A percentile compares a stretch with the other conserved stretches of the same genome.
These are phyloP conservation scores for Ascosphaera acerosa DNA, from an alignment of 2,329 filamentous ascomycete genomes.

Conservation along the genomic window DNA sequence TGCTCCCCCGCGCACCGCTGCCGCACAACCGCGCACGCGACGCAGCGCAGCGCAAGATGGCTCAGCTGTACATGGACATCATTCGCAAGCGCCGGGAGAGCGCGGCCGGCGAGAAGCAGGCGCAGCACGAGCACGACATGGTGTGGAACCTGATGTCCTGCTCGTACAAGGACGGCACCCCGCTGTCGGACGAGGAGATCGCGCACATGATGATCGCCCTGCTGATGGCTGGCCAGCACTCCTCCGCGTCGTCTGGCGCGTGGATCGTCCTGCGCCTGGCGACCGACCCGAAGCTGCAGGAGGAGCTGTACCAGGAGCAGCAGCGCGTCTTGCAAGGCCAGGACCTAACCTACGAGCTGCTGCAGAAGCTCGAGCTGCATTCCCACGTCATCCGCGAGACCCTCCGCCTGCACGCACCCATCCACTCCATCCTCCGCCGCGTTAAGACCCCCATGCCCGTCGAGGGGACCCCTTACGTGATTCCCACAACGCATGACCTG, in stretches of 20 bases:
- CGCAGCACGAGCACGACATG: conserved; percentile 52
- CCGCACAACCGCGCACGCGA: conserved; percentile 74
- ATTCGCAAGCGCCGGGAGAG: conserved; percentile 43
- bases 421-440: conserved; percentile 83
- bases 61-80: conserved; percentile 59
- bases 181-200: conserved; percentile 59
- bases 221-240: conserved; percentile 80
- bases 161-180: conserved; percentile 56
- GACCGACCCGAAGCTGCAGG: conserved; percentile 49
- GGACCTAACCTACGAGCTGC: conserved; percentile 51
- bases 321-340: conserved; percentile 38
- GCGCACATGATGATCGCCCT: conserved; percentile 88
- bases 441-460: conserved; percentile 74
- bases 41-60: conserved; percentile 52
- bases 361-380: conserved; percentile 58
- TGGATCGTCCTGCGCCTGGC: conserved; percentile 72
- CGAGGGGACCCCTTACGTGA: conserved; percentile 55
- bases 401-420: conserved; percentile 69
- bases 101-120: conserved; percentile 25
- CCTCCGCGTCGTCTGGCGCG: conserved; percentile 55
- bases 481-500: conserved; percentile 57
- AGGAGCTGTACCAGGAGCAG: conserved; percentile 69
- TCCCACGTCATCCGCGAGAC: conserved; percentile 76
- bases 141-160: conserved; percentile 77
- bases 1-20: conserved; percentile 65